Percentiles rank a stretch among this genome's conserved stretches.
Conservation (phyloP, 169 alveolate species). For the Eimeria acervulina region DNA sequence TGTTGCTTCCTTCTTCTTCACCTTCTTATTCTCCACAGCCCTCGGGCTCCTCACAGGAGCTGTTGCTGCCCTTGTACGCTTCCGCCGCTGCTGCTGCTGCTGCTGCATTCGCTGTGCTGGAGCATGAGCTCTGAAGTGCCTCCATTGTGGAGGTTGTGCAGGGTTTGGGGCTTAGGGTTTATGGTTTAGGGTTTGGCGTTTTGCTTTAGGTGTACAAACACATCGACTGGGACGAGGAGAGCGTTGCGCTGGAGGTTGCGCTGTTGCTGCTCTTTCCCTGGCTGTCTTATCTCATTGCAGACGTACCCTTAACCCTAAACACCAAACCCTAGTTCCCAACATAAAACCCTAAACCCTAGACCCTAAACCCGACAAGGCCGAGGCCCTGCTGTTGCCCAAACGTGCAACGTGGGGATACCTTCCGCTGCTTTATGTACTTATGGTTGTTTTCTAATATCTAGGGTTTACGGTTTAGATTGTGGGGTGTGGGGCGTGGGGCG, state of each 20-base stretch:
- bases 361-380: not conserved
- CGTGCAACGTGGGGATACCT: no score
- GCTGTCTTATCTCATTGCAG: constrained; percentile 83
- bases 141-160: not conserved
- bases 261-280: constrained; percentile 83
- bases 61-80: constrained; percentile 58
- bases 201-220: constrained; percentile 68
- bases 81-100: not conserved
- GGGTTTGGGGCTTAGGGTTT: not conserved
- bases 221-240: constrained; percentile 77
- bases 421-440: not conserved
- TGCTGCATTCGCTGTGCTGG: not conserved
- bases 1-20: constrained; percentile 66
- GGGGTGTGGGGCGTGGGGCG: not conserved
- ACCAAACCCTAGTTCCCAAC: not conserved
- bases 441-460: not conserved
- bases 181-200: not conserved
- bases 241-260: constrained; percentile 78
- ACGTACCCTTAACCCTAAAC: constrained; percentile 51
- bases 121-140: no score
- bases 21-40: constrained; percentile 55
- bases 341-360: not conserved
- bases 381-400: not conserved
- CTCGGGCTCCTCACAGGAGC: constrained; percentile 68
- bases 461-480: not conserved